Evolutionary conservation across 805 yeast genomes (phyloP).

Genomic region (Metschnikowia picachoensis): DNA sequence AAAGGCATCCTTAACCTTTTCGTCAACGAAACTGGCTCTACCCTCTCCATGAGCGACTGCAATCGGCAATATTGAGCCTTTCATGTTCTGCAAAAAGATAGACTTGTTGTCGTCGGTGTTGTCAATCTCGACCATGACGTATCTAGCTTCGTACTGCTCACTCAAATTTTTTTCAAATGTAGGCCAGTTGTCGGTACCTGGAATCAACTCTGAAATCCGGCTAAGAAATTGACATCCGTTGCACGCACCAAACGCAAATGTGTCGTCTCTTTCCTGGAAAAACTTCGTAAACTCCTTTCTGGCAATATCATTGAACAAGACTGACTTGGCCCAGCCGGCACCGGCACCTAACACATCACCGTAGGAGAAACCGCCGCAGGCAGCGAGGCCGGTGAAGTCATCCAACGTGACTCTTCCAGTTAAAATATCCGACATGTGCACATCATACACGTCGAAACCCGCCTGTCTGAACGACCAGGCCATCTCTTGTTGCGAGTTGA

Average conservation of each 20-base stretch:
- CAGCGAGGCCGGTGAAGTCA: constrained; percentile 89
- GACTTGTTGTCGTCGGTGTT: constrained; percentile 45
- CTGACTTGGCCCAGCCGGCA: constrained; percentile 98
- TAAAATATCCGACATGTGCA: constrained; percentile 92
- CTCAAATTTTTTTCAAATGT: constrained; percentile 84
- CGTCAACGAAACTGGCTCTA: constrained; percentile 64
- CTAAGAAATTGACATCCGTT: constrained; percentile 97
- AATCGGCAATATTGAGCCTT: constrained; percentile 90
- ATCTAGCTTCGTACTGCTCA: constrained; percentile 97
- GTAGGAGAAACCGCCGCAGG: constrained; percentile 98
- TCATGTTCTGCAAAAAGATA: constrained; percentile 84
- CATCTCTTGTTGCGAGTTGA: constrained; percentile 97
- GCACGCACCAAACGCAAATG: constrained; percentile 97
- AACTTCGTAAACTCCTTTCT: constrained; percentile 73
- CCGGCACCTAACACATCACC: constrained; percentile 99
- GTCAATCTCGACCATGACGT: constrained; percentile 77
- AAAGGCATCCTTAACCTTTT: constrained; percentile 44
- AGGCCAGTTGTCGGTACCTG: constrained; percentile 96
- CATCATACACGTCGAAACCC: constrained; percentile 91
- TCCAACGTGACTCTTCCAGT: constrained; percentile 67
- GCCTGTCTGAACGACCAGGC: constrained; percentile 95
- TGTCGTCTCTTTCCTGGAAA: constrained; percentile 82
- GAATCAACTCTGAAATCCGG: constrained; percentile 78
- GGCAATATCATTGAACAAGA: constrained; percentile 74
- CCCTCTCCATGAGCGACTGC: constrained; percentile 99